Evolutionary conservation across 306 rosid species (phyloP), one percentile per base, ranked within the genome.

Genomic region (Sphenostylis stenocarpa): DNA sequence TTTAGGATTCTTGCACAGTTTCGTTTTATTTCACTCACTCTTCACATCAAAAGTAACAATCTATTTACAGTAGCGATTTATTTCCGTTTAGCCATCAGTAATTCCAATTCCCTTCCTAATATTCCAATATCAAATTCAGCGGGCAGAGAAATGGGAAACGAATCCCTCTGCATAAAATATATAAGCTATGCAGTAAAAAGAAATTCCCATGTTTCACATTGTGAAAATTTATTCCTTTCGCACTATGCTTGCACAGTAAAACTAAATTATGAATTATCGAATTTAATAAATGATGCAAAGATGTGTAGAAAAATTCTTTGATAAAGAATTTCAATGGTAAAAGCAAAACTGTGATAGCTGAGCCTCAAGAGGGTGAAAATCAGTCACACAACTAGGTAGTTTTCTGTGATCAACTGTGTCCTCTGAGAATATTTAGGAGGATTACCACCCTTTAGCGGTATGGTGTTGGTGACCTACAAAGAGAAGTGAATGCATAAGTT

Each of bases 361-460:
- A 77, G 49, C 52, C 17, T 80, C 39, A 1, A 60, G 24, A 43
- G 57, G 44, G 65, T 62, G 44, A 64, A 62, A 49, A 69, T 20
- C 60, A 19, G 49, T 91, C 85, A 93, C 66, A 84, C 91, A 62
- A 93, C 96, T 83, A 89, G 91, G 77, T 91, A 94, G 81, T 87
- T 90, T 84, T 94, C 98, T 0, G 97, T 77, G 51, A 87, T 44
- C 86, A 94, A 80, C 67, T 94, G 97, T 39, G 96, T 91, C 82
- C 97, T 89, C 87, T 94, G 98, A 51, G 89, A 56, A 70, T 74
- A 84, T 74, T 81, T 90, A 80, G 98, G 98, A 60, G 93, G 85
- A 72, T 83, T 82, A 29, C 96, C 96, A 73, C 97, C 97, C 73
- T 76, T 86, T 51, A 77, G 86, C 11, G 97, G 97, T 68, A 94